phyloP scores from a whole-genome alignment of 164 flowering plant species.

The Liriodendron chinense region DNA sequence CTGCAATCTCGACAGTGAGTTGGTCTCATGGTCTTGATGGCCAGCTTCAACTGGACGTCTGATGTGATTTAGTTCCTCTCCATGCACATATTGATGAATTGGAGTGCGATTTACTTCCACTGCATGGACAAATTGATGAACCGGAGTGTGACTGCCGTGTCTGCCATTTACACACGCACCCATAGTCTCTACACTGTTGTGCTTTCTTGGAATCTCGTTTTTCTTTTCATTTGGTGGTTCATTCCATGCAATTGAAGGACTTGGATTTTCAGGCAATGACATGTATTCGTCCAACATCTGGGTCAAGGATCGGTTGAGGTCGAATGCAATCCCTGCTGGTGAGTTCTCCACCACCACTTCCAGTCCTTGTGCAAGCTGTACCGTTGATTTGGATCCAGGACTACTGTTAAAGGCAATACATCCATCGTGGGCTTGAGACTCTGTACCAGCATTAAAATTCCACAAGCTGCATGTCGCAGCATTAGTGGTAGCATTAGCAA shows the following conservation, averaged over 20 bases:
- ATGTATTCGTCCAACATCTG: constrained; percentile 16
- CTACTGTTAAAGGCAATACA: neutral
- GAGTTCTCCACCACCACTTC: constrained; percentile 5
- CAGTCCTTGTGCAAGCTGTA: constrained; percentile 11
- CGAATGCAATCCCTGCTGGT: constrained; percentile 1
- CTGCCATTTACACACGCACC: constrained; percentile 10
- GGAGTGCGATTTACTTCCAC: neutral
- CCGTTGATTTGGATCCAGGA: constrained; percentile 2
- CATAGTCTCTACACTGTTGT: neutral
- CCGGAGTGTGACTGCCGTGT: constrained; percentile 4
- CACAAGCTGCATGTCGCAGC: neutral
- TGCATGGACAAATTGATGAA: neutral
- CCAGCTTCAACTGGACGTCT: constrained; percentile 8
- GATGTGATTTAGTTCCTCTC: constrained; percentile 15
- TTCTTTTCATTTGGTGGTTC: neutral
- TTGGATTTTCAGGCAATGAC: constrained; percentile 18
- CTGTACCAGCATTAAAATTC: neutral
- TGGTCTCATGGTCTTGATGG: constrained; percentile 6
- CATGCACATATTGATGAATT: neutral
- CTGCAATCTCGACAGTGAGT: constrained; percentile 8
- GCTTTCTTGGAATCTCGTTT: neutral
- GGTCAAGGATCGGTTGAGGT: constrained; percentile 12
- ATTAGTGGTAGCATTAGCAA: neutral
- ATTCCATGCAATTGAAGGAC: constrained; percentile 1
- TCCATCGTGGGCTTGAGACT: constrained; percentile 5